Evolutionary conservation across 257 asterid species (phyloP).

Genomic region (Rauvolfia tetraphylla): DNA sequence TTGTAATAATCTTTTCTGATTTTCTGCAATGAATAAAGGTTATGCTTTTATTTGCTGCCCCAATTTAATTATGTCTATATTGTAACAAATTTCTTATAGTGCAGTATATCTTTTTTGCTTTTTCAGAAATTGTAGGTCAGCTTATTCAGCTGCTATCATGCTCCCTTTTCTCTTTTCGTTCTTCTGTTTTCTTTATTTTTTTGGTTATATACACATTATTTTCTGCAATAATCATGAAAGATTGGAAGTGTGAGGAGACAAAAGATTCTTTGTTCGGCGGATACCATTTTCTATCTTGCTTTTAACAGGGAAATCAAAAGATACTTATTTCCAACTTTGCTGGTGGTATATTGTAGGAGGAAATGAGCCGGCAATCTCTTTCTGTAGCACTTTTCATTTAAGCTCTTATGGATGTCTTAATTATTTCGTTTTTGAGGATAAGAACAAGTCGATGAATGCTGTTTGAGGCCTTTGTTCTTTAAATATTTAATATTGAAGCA

Average conservation of each 20-base stretch:
- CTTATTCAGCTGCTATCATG: background rate
- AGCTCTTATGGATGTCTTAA: background rate
- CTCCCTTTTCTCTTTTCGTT: background rate
- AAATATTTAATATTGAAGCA: background rate
- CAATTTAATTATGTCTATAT: background rate
- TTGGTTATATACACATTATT: too few relatives aligned
- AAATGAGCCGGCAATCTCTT: background rate
- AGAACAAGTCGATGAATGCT: background rate
- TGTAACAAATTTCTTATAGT: background rate
- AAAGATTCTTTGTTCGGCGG: too few relatives aligned
- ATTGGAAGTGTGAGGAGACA: too few relatives aligned
- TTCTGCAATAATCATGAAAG: too few relatives aligned
- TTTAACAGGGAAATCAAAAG: background rate
- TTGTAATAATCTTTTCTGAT: background rate
- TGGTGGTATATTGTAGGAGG: background rate
- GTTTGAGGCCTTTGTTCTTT: background rate
- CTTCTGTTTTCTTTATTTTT: too few relatives aligned
- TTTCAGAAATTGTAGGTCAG: background rate
- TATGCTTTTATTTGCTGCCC: background rate
- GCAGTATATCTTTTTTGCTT: background rate
- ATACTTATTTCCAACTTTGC: background rate
- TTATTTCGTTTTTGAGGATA: background rate
- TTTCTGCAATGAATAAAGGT: slow-evolving; percentile 7
- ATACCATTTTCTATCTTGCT: background rate
- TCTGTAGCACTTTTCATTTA: background rate